Evolutionary conservation across 148 eudicot species (phyloP), one percentile per base, ranked within the genome.

Genomic region (Pouteria glomerata): DNA sequence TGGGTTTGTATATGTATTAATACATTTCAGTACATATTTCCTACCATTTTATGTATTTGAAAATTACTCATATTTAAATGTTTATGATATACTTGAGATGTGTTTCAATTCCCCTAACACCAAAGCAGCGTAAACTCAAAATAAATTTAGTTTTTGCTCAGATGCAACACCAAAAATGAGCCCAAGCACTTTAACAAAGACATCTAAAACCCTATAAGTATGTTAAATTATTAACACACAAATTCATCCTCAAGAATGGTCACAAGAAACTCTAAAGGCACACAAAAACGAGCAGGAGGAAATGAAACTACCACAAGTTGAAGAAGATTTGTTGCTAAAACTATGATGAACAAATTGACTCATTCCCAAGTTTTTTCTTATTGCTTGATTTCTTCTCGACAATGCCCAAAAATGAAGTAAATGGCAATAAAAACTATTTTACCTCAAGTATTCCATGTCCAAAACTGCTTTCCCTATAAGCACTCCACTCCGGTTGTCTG

Each of bases 371-470:
- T 15, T 10, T 29, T 41, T 45, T 29, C 33, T 27, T 18, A 18
- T 6, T 6, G 55, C 56, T 19, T 44, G 69, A 6, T 21, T 21
- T 10, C 13, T 55, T 55, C 4, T 24, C 0, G 27, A 18, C 37
- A 19, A 66, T 27, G 15, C 26, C 27, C 5, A 42, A 18, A 23
- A 14, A 44, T 27, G 14, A 7, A 27, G 27, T 31, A 23, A 52
- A 33, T 52, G 45, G 61, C 41, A 53, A 30, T 34, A 68, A 33
- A 51, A 51, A 19, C 27, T 48, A 44, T 30, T 47, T 55, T 69
- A 90, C 98, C 97, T 90, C 95, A 57, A 90, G 90, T 23, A 87
- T 89, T 53, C 98, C 97, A 79, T 93, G 98, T 10, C 97, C 98
- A 21, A 90, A 93, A 81, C 97, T 93, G 87, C 95, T 89, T 74